These are phyloP conservation scores for Neurospora pannonica DNA, from an alignment of 495 filamentous ascomycete genomes.

Conservation along the genomic window DNA sequence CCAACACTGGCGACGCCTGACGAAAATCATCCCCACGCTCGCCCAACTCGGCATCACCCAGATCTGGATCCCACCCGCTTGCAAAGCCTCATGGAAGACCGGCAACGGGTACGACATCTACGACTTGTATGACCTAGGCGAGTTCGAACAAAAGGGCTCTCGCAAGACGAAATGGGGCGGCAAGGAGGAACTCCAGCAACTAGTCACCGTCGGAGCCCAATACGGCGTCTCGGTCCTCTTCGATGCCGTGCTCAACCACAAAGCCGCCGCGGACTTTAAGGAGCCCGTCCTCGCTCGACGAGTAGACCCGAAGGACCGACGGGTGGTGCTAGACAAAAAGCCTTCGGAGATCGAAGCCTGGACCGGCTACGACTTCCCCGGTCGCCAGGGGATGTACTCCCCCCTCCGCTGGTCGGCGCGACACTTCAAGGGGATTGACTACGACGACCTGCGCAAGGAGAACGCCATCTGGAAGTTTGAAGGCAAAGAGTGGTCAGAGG, in stretches of 20 bases:
- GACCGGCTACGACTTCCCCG: constrained; percentile 58
- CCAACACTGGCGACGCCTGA: constrained; percentile 55
- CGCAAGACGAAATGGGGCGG: constrained; percentile 60
- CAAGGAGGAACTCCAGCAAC: constrained; percentile 46
- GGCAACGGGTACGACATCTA: constrained; percentile 74
- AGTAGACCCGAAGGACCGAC: constrained; percentile 51
- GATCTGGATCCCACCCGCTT: constrained; percentile 67
- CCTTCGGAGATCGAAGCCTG: constrained; percentile 57
- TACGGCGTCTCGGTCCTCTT: constrained; percentile 52
- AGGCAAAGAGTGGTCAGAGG: constrained; percentile 49
- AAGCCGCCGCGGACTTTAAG: constrained; percentile 55
- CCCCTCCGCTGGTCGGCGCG: constrained; percentile 54
- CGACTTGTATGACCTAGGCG: constrained; percentile 72
- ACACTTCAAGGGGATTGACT: constrained; percentile 66
- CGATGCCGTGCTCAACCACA: constrained; percentile 73
- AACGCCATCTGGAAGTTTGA: constrained; percentile 60
- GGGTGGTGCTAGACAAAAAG: constrained; percentile 33
- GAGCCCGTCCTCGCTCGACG: constrained; percentile 50
- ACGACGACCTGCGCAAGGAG: constrained; percentile 44
- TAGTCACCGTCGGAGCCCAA: constrained; percentile 39
- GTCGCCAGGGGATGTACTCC: constrained; percentile 49
- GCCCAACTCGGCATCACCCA: constrained; percentile 53
- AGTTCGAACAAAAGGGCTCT: constrained; percentile 65
- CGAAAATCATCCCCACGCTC: constrained; percentile 40
- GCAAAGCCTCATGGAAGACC: constrained; percentile 50